phyloP scores from a whole-genome alignment of 1,139 yeast species.

The Eremothecium cymbalariae region DNA sequence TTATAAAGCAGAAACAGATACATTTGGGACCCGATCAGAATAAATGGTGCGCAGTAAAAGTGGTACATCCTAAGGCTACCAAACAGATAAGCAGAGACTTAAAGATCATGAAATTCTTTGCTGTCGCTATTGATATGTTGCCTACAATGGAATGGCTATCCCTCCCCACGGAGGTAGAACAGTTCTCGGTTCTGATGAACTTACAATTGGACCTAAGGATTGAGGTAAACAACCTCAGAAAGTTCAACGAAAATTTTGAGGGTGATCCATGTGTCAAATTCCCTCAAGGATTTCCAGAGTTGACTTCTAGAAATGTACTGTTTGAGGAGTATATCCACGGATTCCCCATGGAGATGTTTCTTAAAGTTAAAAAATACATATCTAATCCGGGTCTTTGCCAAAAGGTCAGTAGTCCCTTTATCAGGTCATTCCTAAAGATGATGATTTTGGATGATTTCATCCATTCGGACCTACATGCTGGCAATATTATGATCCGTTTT shows the following conservation, averaged over 20 bases:
- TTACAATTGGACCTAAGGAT: slow-evolving; percentile 83
- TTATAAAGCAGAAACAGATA: slow-evolving; percentile 7
- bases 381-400: slow-evolving; percentile 43
- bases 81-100: slow-evolving; percentile 69
- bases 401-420: slow-evolving; percentile 75
- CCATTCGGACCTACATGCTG: slow-evolving; percentile 95
- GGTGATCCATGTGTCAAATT: slow-evolving; percentile 60
- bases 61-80: slow-evolving; percentile 81
- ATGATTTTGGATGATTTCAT: slow-evolving; percentile 84
- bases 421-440: slow-evolving; percentile 90
- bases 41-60: slow-evolving; percentile 78
- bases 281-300: slow-evolving; percentile 65
- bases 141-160: slow-evolving; percentile 99
- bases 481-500: slow-evolving; percentile 80
- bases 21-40: slow-evolving; percentile 22
- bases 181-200: slow-evolving; percentile 77
- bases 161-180: slow-evolving; percentile 87
- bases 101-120: slow-evolving; percentile 74
- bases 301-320: slow-evolving; percentile 63
- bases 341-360: slow-evolving; percentile 65
- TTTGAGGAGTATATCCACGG: slow-evolving; percentile 85
- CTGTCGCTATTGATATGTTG: slow-evolving; percentile 52
- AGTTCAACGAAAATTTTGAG: slow-evolving; percentile 42
- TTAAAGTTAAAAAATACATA: slow-evolving; percentile 37
- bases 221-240: slow-evolving; percentile 72